A percentile compares a stretch with the other conserved stretches of the same genome.
These are phyloP conservation scores for Jaltomata sinuosa DNA, from an alignment of 257 asterid species.

Conservation along the genomic window DNA sequence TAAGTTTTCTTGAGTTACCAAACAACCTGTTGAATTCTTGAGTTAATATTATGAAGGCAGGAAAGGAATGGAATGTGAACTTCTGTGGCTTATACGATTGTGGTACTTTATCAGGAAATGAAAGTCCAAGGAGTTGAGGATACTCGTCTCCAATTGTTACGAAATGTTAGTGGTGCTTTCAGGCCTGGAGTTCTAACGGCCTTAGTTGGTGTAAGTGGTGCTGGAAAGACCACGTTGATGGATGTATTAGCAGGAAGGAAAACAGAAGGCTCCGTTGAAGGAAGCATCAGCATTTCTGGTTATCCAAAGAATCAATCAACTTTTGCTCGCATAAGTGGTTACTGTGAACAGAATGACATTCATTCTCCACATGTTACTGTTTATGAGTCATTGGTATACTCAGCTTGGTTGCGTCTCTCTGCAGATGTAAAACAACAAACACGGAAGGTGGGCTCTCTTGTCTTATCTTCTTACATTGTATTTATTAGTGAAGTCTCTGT, in stretches of 20 bases:
- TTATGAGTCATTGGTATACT: slow-evolving; percentile 67
- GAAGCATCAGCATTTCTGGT: slow-evolving; percentile 66
- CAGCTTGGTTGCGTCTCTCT: slow-evolving; percentile 90
- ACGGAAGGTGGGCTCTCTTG: slow-evolving; percentile 30
- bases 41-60: neutral
- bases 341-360: slow-evolving; percentile 84
- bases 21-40: neutral
- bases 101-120: slow-evolving; percentile 52
- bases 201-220: slow-evolving; percentile 84
- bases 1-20: neutral
- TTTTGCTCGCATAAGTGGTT: slow-evolving; percentile 81
- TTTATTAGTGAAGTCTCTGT: neutral
- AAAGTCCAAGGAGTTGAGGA: slow-evolving; percentile 57
- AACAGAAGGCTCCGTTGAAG: slow-evolving; percentile 74
- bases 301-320: slow-evolving; percentile 78
- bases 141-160: slow-evolving; percentile 62
- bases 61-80: neutral
- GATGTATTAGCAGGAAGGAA: slow-evolving; percentile 90
- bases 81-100: neutral
- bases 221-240: slow-evolving; percentile 87
- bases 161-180: slow-evolving; percentile 75
- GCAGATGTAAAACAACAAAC: slow-evolving; percentile 46
- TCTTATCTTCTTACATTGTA: neutral
- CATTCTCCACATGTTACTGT: slow-evolving; percentile 88
- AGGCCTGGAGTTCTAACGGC: slow-evolving; percentile 85